A percentile compares a stretch with the other conserved stretches of the same genome.
phyloP scores from a whole-genome alignment of 2,329 filamentous ascomycete genomes.

The Ilyonectria robusta region DNA sequence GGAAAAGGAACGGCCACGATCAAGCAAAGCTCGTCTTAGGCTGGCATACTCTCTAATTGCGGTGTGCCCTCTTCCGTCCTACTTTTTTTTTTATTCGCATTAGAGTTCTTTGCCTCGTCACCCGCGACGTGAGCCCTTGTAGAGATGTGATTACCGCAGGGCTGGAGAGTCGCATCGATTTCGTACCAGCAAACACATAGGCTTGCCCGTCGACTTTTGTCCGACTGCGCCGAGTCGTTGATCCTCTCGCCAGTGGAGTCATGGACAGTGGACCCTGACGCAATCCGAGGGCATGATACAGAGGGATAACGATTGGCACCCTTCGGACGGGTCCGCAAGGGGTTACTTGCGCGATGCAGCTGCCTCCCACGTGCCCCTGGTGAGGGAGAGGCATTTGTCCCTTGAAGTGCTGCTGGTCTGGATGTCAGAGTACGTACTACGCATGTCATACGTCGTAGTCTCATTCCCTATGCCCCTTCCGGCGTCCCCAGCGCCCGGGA shows the following conservation, averaged over 20 bases:
- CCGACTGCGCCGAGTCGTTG: slow-evolving; percentile 13
- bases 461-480: background rate
- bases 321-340: slow-evolving; percentile 16
- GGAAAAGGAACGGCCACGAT: background rate
- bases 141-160: background rate
- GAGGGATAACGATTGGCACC: slow-evolving; percentile 35
- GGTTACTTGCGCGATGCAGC: slow-evolving; percentile 1
- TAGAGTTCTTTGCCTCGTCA: slow-evolving; percentile 14
- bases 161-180: slow-evolving; percentile 6
- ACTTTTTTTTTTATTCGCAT: background rate
- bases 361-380: slow-evolving; percentile 27
- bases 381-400: slow-evolving; percentile 11
- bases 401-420: background rate
- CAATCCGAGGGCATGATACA: slow-evolving; percentile 32
- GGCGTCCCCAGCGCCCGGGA: background rate
- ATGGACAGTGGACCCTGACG: slow-evolving; percentile 32
- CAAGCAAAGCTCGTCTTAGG: background rate
- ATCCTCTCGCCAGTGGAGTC: slow-evolving; percentile 12
- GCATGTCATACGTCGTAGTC: background rate
- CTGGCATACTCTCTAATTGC: background rate
- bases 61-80: background rate
- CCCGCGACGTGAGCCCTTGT: slow-evolving; percentile 14
- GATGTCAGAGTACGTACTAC: background rate
- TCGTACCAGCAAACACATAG: background rate
- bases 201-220: background rate